A percentile compares a stretch with the other conserved stretches of the same genome.
phyloP scores from a whole-genome alignment of 2,329 filamentous ascomycete species.

The Beauveria pseudobassiana region DNA sequence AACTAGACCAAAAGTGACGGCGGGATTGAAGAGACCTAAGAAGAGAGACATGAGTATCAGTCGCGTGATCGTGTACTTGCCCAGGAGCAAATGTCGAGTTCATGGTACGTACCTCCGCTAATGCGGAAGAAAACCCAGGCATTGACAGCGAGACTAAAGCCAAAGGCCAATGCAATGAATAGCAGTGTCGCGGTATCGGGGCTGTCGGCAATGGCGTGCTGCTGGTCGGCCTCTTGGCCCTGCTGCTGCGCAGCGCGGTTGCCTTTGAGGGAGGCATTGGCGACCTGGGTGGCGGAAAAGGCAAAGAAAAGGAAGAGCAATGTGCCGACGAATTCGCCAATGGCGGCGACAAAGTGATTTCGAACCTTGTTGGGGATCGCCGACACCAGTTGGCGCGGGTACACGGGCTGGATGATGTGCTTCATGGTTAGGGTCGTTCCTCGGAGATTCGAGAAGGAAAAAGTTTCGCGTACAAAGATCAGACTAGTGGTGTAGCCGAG shows the following conservation, averaged over 20 bases:
- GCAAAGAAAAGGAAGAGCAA: conserved; percentile 37
- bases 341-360: conserved; percentile 12
- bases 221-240: conserved; percentile 18
- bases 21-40: conserved; percentile 27
- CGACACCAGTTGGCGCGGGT: conserved; percentile 10
- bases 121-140: conserved; percentile 42
- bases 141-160: conserved; percentile 37
- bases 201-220: conserved; percentile 35
- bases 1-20: conserved; percentile 42
- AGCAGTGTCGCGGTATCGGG: conserved; percentile 36
- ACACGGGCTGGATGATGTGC: conserved; percentile 5
- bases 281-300: conserved; percentile 33
- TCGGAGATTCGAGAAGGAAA: no score
- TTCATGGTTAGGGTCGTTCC: not conserved
- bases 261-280: conserved; percentile 28
- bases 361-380: conserved; percentile 11
- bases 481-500: no score
- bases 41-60: not conserved
- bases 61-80: not conserved
- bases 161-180: conserved; percentile 35
- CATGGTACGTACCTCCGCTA: conserved; percentile 21
- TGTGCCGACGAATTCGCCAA: conserved; percentile 34
- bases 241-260: not conserved
- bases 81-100: no score
- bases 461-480: not conserved